These are phyloP conservation scores for Sanguinoderma infundibulare DNA, from an alignment of 1,284 basidiomycete genomes.

Conservation along the genomic window DNA sequence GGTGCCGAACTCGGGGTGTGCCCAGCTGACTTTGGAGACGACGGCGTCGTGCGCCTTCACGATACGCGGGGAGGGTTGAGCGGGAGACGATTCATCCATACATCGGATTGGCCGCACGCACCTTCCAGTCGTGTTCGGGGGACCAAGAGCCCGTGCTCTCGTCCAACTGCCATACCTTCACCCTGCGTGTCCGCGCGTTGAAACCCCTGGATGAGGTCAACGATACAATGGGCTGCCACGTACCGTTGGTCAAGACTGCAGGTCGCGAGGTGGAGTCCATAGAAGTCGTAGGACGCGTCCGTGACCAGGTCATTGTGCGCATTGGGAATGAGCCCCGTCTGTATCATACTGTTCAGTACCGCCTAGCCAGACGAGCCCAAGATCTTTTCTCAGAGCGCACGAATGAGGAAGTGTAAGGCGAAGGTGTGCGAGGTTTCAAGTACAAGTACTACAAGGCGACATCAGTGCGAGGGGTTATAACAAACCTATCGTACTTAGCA, in stretches of 20 bases:
- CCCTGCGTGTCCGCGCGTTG: constrained; percentile 45
- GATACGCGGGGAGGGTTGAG: neutral
- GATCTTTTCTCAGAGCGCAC: neutral
- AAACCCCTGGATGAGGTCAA: neutral
- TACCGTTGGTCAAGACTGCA: constrained; percentile 81
- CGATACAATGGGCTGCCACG: constrained; percentile 1
- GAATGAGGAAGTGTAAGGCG: neutral
- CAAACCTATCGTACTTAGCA: no score
- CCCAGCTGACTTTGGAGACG: constrained; percentile 83
- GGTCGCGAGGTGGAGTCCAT: constrained; percentile 80
- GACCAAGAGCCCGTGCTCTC: constrained; percentile 74
- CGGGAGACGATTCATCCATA: neutral
- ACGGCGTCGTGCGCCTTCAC: constrained; percentile 87
- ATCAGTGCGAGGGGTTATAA: no score
- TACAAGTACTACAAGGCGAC: no score
- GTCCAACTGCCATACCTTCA: constrained; percentile 84
- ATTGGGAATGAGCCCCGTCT: constrained; percentile 73
- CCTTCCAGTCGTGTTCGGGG: constrained; percentile 89
- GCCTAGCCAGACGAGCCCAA: no score
- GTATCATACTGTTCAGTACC: constrained; percentile 55
- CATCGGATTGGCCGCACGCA: constrained; percentile 35
- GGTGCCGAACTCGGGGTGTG: constrained; percentile 87
- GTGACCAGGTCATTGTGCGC: constrained; percentile 82
- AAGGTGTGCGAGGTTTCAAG: no score
- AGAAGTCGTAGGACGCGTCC: constrained; percentile 88